Conservation (phyloP, 176 grass and related monocot species). For the barley (Hordeum vulgare) region DNA sequence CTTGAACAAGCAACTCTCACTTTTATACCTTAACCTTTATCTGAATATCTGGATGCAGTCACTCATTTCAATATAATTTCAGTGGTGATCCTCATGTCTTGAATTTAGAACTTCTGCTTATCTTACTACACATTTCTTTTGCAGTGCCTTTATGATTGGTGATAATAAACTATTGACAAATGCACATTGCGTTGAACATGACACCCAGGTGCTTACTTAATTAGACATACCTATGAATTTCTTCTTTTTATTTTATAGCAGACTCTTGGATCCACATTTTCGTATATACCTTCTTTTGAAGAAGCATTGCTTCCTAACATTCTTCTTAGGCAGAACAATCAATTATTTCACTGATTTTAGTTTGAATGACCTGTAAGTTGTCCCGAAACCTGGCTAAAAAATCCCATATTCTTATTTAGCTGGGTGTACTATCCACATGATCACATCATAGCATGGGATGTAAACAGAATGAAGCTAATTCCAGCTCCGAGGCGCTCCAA, state of each 20-base stretch:
- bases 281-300: background rate
- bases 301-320: background rate
- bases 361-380: background rate
- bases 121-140: conserved; percentile 15
- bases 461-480: background rate
- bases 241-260: background rate
- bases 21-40: conserved; percentile 8
- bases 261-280: background rate
- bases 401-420: background rate
- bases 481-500: background rate
- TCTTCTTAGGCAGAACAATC: background rate
- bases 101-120: conserved; percentile 3
- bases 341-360: background rate
- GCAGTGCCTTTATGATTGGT: conserved; percentile 97
- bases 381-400: background rate
- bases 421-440: background rate
- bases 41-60: background rate
- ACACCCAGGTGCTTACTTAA: conserved; percentile 63
- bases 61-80: background rate
- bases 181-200: conserved; percentile 92
- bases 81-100: background rate
- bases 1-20: background rate
- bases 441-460: background rate
- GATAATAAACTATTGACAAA: conserved; percentile 94
- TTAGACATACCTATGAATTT: background rate